Evolutionary conservation across 495 filamentous ascomycete species (phyloP), one percentile per base, ranked within the genome.

Genomic region (Daldinia grandis): DNA sequence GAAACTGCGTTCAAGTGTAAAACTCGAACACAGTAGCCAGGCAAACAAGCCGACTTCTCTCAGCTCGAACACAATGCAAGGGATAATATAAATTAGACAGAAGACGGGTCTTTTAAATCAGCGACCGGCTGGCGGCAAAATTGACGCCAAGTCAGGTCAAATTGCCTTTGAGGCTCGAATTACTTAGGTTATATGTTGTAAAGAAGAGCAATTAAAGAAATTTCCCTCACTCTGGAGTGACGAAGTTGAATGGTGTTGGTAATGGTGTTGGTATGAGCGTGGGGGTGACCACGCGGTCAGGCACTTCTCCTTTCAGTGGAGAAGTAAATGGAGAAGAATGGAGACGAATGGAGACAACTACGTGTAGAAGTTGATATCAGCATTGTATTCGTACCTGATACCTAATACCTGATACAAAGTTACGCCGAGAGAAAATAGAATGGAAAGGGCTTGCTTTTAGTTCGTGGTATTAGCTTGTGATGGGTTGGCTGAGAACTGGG

Each of bases 281-380:
- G 49, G 49, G 49, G 49, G 49, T 53, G 49, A 62, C 61, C 56
- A 65, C 31, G 65, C 62, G 62, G 66, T 60, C 58, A 63, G 7
- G 55, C 17, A 28, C 31, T 59, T 49, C 54, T 70, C 58, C 57
- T 70, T 47, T 33, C 38, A 53, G 66, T 66, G 71, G 66, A 64
- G 71, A 69, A 62, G 51, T 10, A 56, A 50, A 31, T 44, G 33
- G 54, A 64, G 25, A 72, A 70, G 58, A 67, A 74, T 70, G 71
- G 33, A 14, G 33, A n/a, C n/a, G n/a, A 35, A 27, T 27, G 25
- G 66, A 17, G 66, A 66, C 42, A 54, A 40, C 55, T 61, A 65
- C 61, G 62, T 73, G 70, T 56, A 65, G 55, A 57, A n/a, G 55
- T 53, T 42, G 64, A 73, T 58, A 68, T 68, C 54, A 65, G 69